Base-by-base conservation (phyloP, 225 moss, liverwort and hornwort genomes). In the Antitrichia curtipendula region DNA sequence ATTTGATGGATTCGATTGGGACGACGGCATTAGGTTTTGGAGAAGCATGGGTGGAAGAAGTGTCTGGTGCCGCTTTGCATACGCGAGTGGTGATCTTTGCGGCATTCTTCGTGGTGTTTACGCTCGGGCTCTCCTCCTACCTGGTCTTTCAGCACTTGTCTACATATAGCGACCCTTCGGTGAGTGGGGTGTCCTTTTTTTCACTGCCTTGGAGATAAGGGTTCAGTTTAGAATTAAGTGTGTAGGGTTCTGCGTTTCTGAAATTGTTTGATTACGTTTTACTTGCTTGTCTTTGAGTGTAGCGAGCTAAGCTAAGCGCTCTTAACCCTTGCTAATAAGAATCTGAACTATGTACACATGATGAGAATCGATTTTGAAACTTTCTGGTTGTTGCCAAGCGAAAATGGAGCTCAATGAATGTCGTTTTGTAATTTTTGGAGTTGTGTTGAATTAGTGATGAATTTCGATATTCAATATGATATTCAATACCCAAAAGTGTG, bases 81-180 rank as follows among this genome's bases (percentile, higher is more conserved):
- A 93, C 95, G 59, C 92, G 89, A 74, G 94, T 95, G n/a, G 94
- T 96, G 81, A 89, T 95, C 59, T 25, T 96, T 45, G 96, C 96
- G 82, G 78, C 92, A 20, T 72, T 92, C 36, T 96, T 96, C 68
- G 95, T 97, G 88, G 90, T 89, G 63, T 45, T 97, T 3, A 80
- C 95, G 73, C 92, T 97, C 61, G 86, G 89, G 34, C 88, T 97
- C 27, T 97, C 97, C 84, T 92, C 86, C 50, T 94, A 93, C 87
- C 94, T 97, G 14, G 88, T 96, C 81, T 97, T 97, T 52, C 96
- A 95, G 93, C 97, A 97, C 90, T 90, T 97, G 82, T 92, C 95
- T 13, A 92, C 93, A 0, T 96, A 96, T 21, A 97, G 91, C 25
- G 94, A 85, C 36, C 97, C 96, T 56, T 89, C 93, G 90, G 97